Base-by-base conservation (phyloP, 2,329 filamentous ascomycete species). In the Didymella keratinophila region DNA sequence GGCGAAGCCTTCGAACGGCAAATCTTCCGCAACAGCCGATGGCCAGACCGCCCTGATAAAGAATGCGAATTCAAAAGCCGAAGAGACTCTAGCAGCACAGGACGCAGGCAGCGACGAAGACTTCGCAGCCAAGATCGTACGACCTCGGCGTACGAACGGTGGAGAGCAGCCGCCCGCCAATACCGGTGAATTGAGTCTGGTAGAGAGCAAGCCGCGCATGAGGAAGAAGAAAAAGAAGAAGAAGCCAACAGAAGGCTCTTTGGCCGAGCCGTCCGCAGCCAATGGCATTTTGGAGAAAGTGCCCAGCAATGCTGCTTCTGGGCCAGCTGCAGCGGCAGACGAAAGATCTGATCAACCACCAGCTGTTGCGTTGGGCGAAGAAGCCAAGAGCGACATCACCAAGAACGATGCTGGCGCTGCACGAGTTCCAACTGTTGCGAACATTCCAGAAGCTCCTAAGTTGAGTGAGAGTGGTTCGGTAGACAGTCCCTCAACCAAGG, bases 121-220 rank as follows among this genome's bases (percentile, higher is more conserved):
- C 3, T 50, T 58, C 16, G n/a, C 12, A 2, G 34, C 30, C 8
- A 20, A 51, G 21, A 9, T 53, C 18, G 27, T 28, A 10, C 45
- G 46, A 25, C 39, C 25, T 21, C 34, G 45, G 14, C 50, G 56
- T 14, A 36, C 25, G 2, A 58, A 50, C 2, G 46, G 25, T 18
- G 25, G 39, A 41, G 46, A 48, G 27, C 50, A 58, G 28, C 18
- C 14, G 9, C 34, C 41, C 20, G 18, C 39, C 16, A 51, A 50
- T 11, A 36, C 44, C 14, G 42, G 45, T 48, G 45, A 71, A 61
- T 52, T 70, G 28, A 62, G 71, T 48, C 43, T 76, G 10, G 73
- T 77, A 21, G 75, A 76, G 42, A 68, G 71, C 3, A 77, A 75
- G 39, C 72, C 76, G 39, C 68, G 74, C 10, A 76, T 78, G 73